Evolutionary conservation across 306 rosid species (phyloP).

Genomic region (Dryas drummondii): DNA sequence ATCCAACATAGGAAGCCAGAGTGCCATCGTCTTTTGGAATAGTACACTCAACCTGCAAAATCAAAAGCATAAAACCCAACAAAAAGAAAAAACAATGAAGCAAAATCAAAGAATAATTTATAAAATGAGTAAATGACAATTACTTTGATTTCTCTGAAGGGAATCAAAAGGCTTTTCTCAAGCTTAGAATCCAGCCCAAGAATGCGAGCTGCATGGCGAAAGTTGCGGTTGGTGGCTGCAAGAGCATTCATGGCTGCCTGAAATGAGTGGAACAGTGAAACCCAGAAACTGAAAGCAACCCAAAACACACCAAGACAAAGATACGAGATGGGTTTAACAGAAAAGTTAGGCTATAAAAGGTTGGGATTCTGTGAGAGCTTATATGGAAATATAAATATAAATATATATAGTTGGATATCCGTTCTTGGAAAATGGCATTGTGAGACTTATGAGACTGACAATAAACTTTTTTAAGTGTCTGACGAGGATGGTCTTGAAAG

Average conservation of each 20-base stretch:
- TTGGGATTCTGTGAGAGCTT: background rate
- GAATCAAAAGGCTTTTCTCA: constrained; percentile 70
- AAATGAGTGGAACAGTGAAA: constrained; percentile 4
- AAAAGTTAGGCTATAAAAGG: background rate
- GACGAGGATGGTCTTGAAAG: background rate
- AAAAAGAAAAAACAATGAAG: background rate
- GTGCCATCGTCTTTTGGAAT: constrained; percentile 76
- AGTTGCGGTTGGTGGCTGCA: constrained; percentile 70
- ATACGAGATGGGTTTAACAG: background rate
- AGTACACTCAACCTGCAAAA: constrained; percentile 69
- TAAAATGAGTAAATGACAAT: background rate
- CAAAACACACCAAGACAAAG: background rate
- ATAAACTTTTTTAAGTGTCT: background rate
- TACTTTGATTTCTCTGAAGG: constrained; percentile 73
- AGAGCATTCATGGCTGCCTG: constrained; percentile 60
- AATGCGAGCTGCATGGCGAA: constrained; percentile 58
- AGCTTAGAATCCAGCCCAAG: constrained; percentile 73
- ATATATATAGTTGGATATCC: background rate
- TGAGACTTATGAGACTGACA: background rate
- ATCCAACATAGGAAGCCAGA: constrained; percentile 66
- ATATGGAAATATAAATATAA: background rate
- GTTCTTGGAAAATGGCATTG: background rate
- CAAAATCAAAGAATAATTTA: background rate
- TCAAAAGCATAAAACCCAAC: background rate
- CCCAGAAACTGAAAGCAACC: constrained; percentile 6